Conservation (phyloP, 2,329 filamentous ascomycete genomes). For the Aspergillus sojae region DNA sequence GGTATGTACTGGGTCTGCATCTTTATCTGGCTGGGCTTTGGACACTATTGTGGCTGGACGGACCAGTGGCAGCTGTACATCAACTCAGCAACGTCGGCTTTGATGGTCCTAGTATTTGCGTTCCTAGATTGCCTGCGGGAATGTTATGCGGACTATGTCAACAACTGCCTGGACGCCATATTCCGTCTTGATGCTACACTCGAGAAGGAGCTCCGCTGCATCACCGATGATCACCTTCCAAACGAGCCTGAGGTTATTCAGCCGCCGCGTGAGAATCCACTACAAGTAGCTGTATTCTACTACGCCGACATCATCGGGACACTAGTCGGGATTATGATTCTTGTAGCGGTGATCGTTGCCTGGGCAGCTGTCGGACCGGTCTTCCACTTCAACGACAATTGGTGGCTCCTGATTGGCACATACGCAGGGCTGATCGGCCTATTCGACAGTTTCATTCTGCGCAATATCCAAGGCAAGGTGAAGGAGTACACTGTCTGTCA, state of each 20-base stretch:
- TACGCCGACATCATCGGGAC: constrained; percentile 47
- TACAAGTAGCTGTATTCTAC: constrained; percentile 45
- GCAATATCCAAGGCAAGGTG: constrained; percentile 44
- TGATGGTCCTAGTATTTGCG: constrained; percentile 44
- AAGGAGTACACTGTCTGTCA: constrained; percentile 20
- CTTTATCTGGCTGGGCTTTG: constrained; percentile 24
- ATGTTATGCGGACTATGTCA: constrained; percentile 19
- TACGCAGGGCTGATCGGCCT: constrained; percentile 52
- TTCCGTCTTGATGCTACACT: constrained; percentile 23
- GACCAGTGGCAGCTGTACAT: constrained; percentile 22
- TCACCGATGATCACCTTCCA: constrained; percentile 23
- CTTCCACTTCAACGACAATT: constrained; percentile 47
- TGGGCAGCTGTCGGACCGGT: constrained; percentile 46
- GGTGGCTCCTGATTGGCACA: constrained; percentile 54
- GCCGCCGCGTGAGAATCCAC: constrained; percentile 32
- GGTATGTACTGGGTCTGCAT: constrained; percentile 23
- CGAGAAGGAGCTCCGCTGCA: constrained; percentile 17
- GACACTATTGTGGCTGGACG: constrained; percentile 18
- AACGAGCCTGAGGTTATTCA: constrained; percentile 39
- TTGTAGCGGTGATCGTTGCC: constrained; percentile 37
- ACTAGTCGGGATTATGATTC: constrained; percentile 43
- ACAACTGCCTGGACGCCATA: constrained; percentile 22
- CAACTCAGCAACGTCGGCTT: constrained; percentile 31
- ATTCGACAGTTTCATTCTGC: constrained; percentile 50
- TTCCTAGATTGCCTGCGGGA: constrained; percentile 28